Evolutionary conservation across 2,329 filamentous ascomycete species (phyloP), one percentile per base, ranked within the genome.

Genomic region (Chalara sp.): DNA sequence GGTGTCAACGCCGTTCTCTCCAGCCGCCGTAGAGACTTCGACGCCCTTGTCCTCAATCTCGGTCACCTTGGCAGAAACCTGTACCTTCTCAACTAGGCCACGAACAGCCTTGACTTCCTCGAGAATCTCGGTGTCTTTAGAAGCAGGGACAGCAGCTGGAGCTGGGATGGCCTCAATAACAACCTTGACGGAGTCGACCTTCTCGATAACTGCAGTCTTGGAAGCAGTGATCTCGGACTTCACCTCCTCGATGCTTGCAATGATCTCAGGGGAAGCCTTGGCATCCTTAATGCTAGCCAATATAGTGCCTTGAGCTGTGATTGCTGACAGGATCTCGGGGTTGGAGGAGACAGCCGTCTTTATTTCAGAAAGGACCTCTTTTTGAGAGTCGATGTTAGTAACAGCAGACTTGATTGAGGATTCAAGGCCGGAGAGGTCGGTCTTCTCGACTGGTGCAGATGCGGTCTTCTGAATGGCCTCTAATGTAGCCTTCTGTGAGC

Each of bases 401-500:
- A 37, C n/a, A 11, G 10, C 30, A 10, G 43, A 7, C 43, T 45
- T 45, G 10, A 45, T 32, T 6, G 13, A 13, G 8, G 43, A 29
- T 28, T 59, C 53, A 11, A 59, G 31, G 10, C 11, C 12, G 5
- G 50, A 37, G 5, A 58, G 31, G 46, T 60, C 58, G n/a, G 53
- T 43, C 29, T 51, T 50, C 32, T 56, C 52, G 35, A 37, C 35
- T 41, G 45, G 56, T 28, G 42, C 53, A 12, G 49, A 30, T n/a
- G 53, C 48, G 35, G 35, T 46, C 28, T 53, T 31, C 45, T 61
- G 61, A 8, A 62, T 52, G 31, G 60, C 55, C 6, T 50, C 47
- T 21, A 45, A 30, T 10, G 13, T 11, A 8, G 21, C 30, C n/a
- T 21, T 32, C 10, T 45, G 43, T n/a, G 43, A 28, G 13, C 12